Evolutionary conservation across 2,329 filamentous ascomycete species (phyloP).

Genomic region (Knoxdaviesia capensis): DNA sequence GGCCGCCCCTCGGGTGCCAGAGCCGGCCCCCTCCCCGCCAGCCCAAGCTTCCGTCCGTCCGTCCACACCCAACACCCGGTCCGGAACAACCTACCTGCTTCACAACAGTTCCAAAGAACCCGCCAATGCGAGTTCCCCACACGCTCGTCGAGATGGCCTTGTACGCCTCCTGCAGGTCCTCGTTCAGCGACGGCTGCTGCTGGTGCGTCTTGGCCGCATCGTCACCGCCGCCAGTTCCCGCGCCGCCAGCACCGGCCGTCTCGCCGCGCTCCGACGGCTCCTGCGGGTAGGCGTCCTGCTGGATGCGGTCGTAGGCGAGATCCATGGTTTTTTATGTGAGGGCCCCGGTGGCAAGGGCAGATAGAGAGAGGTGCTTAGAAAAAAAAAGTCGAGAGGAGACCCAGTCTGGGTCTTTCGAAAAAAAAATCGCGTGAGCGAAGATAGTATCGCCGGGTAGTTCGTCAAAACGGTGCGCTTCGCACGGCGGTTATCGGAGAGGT

Average conservation of each 20-base stretch:
- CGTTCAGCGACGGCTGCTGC: constrained; percentile 43
- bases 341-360: background rate
- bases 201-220: constrained; percentile 22
- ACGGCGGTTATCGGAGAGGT: too few relatives aligned
- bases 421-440: background rate
- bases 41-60: too few relatives aligned
- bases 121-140: constrained; percentile 78
- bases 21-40: too few relatives aligned
- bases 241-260: too few relatives aligned
- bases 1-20: too few relatives aligned
- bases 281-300: constrained; percentile 55
- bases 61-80: background rate
- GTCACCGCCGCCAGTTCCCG: constrained; percentile 10
- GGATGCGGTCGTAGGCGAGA: constrained; percentile 90
- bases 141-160: constrained; percentile 78
- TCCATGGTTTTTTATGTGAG: constrained; percentile 52
- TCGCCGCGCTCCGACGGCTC: too few relatives aligned
- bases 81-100: constrained; percentile 47
- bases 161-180: constrained; percentile 87
- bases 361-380: background rate
- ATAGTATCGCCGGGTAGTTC: too few relatives aligned
- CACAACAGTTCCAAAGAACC: constrained; percentile 76
- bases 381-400: background rate
- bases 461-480: too few relatives aligned
- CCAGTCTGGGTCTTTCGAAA: background rate